Conservation (phyloP, 805 yeast species). For the Millerago galiae region DNA sequence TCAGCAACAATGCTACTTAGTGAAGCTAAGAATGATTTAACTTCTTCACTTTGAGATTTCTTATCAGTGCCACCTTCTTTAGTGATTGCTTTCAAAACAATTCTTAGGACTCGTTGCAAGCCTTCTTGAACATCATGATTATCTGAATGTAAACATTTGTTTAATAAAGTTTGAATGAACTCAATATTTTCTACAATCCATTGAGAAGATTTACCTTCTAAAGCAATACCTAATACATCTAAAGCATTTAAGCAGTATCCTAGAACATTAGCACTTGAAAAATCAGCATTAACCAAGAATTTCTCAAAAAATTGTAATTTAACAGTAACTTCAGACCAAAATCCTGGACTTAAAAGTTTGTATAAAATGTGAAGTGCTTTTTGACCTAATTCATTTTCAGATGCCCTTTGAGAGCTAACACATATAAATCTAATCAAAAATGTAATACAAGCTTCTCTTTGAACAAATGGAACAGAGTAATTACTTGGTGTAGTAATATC, state of each 20-base stretch:
- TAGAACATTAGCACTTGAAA: slow-evolving; percentile 58
- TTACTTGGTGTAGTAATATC: slow-evolving; percentile 42
- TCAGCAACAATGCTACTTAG: slow-evolving; percentile 69
- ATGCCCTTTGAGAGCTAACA: slow-evolving; percentile 74
- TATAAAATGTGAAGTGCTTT: slow-evolving; percentile 75
- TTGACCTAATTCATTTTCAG: slow-evolving; percentile 77
- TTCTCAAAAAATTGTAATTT: slow-evolving; percentile 84
- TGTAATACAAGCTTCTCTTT: slow-evolving; percentile 85
- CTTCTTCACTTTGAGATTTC: slow-evolving; percentile 55
- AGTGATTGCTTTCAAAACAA: slow-evolving; percentile 61
- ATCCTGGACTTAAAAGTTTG: slow-evolving; percentile 59
- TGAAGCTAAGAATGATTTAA: slow-evolving; percentile 52
- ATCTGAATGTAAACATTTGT: slow-evolving; percentile 74
- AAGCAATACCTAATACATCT: slow-evolving; percentile 78
- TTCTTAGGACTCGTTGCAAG: slow-evolving; percentile 65
- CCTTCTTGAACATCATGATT: slow-evolving; percentile 85
- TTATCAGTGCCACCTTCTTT: slow-evolving; percentile 37
- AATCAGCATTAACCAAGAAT: slow-evolving; percentile 72
- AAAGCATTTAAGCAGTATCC: slow-evolving; percentile 86
- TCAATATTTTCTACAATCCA: slow-evolving; percentile 76
- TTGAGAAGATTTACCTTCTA: slow-evolving; percentile 65
- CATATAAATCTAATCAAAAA: slow-evolving; percentile 85
- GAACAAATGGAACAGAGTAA: slow-evolving; percentile 64
- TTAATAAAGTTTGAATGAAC: slow-evolving; percentile 66
- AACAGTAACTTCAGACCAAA: slow-evolving; percentile 88